Percentiles rank a stretch among this genome's conserved stretches.
These are phyloP conservation scores for Colletotrichum lindemuthianum DNA, from an alignment of 2,329 filamentous ascomycete genomes.

Conservation along the genomic window DNA sequence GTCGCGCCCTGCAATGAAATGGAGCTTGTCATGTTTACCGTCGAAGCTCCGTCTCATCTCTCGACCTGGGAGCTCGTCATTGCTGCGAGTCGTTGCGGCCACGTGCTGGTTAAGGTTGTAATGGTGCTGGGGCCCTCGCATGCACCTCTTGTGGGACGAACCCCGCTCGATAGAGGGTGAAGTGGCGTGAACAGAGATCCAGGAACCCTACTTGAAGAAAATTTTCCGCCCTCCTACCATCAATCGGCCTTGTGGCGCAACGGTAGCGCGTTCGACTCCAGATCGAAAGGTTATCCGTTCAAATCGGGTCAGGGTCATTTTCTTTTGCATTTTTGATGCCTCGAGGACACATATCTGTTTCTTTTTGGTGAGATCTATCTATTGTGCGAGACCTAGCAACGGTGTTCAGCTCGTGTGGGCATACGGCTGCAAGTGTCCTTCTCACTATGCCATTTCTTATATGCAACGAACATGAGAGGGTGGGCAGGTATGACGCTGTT, in stretches of 20 bases:
- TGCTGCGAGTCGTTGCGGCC: constrained; percentile 8
- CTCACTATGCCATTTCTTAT: too few relatives aligned
- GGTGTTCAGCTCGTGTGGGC: too few relatives aligned
- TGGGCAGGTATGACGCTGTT: too few relatives aligned
- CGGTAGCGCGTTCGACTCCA: constrained; percentile 36
- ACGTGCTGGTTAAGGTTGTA: constrained; percentile 25
- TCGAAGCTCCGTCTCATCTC: not conserved
- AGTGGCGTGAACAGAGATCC: not conserved
- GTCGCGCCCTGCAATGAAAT: not conserved
- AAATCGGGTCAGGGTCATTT: constrained; percentile 32
- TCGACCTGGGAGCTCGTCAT: constrained; percentile 1
- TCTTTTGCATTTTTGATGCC: not conserved
- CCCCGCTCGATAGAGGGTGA: not conserved
- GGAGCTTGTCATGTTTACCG: not conserved
- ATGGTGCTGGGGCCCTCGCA: not conserved
- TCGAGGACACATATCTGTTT: not conserved
- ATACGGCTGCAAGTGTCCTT: too few relatives aligned
- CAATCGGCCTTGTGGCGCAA: constrained; percentile 30
- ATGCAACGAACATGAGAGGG: too few relatives aligned
- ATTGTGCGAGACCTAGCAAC: not conserved
- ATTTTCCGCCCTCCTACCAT: fast-evolving
- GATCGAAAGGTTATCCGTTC: constrained; percentile 37
- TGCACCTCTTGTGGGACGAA: not conserved
- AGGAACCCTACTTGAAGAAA: fast-evolving
- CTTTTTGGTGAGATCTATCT: not conserved